phyloP scores from a whole-genome alignment of 2,329 filamentous ascomycete genomes.

The Cadophora sp. region DNA sequence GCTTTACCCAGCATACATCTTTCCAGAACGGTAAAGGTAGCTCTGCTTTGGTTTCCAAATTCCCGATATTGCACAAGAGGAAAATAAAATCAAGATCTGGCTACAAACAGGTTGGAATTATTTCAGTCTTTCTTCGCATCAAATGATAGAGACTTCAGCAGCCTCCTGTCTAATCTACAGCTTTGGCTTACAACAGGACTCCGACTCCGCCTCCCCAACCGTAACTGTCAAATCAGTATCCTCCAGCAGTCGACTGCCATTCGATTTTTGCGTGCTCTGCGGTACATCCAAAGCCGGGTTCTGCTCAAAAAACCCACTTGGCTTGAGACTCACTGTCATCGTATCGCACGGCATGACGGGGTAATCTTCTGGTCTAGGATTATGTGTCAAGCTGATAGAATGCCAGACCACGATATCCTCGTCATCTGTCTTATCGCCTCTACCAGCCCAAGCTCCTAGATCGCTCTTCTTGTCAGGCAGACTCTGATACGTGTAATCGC shows the following conservation, averaged over 20 bases:
- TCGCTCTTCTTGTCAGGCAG: constrained; percentile 32
- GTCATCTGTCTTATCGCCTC: constrained; percentile 87
- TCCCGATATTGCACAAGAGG: not conserved
- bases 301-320: constrained; percentile 57
- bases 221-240: constrained; percentile 25
- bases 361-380: constrained; percentile 53
- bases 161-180: constrained; percentile 1
- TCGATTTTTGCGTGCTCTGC: constrained; percentile 36
- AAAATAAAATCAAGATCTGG: too few relatives aligned
- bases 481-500: constrained; percentile 47
- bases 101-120: too few relatives aligned
- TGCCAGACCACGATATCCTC: constrained; percentile 91
- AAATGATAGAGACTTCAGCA: too few relatives aligned
- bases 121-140: too few relatives aligned
- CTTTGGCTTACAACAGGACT: constrained; percentile 22
- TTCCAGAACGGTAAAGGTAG: too few relatives aligned
- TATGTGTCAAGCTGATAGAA: constrained; percentile 83
- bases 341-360: constrained; percentile 59
- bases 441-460: constrained; percentile 72
- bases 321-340: constrained; percentile 70
- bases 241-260: constrained; percentile 33
- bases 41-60: not conserved
- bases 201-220: constrained; percentile 17
- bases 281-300: constrained; percentile 58
- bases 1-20: too few relatives aligned